These are phyloP conservation scores for Lentinula lateritia DNA, from an alignment of 768 basidiomycete species.

Conservation along the genomic window DNA sequence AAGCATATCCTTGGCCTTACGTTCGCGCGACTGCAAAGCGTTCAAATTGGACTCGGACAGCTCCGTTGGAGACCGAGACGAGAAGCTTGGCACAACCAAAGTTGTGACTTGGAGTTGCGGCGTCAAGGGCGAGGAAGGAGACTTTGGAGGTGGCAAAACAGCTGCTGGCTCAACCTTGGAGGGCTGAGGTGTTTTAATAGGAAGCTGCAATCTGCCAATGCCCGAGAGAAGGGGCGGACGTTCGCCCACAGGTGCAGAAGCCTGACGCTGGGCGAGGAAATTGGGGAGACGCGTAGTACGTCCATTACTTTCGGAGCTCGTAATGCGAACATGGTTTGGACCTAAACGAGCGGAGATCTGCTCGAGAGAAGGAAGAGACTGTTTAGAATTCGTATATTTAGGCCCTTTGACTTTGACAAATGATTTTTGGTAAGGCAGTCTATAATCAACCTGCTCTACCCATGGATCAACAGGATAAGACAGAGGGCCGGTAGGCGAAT, in stretches of 20 bases:
- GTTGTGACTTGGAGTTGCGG: constrained; percentile 46
- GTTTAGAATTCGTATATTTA: constrained; percentile 11
- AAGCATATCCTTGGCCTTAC: constrained; percentile 61
- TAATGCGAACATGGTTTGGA: constrained; percentile 24
- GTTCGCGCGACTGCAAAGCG: constrained; percentile 48
- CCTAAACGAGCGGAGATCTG: constrained; percentile 67
- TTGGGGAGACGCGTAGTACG: constrained; percentile 25
- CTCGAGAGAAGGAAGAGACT: constrained; percentile 61
- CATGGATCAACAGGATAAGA: constrained; percentile 34
- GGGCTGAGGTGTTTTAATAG: constrained; percentile 27
- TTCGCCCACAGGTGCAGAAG: constrained; percentile 10
- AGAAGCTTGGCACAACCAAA: constrained; percentile 40
- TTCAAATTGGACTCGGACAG: constrained; percentile 50
- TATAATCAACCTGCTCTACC: constrained; percentile 68
- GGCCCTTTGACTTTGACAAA: constrained; percentile 7
- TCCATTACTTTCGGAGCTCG: constrained; percentile 15
- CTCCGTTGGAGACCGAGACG: constrained; percentile 34
- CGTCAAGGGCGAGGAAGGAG: constrained; percentile 30
- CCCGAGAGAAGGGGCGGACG: constrained; percentile 23
- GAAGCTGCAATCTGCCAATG: constrained; percentile 39
- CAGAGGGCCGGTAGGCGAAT: constrained; percentile 20
- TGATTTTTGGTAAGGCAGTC: constrained; percentile 24
- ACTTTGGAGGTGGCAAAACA: constrained; percentile 23
- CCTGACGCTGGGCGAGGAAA: constrained; percentile 19
- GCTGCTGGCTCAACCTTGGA: constrained; percentile 19